Evolutionary conservation across 169 alveolate species (phyloP), one percentile per base, ranked within the genome.

Genomic region (Plasmodium coatneyi): DNA sequence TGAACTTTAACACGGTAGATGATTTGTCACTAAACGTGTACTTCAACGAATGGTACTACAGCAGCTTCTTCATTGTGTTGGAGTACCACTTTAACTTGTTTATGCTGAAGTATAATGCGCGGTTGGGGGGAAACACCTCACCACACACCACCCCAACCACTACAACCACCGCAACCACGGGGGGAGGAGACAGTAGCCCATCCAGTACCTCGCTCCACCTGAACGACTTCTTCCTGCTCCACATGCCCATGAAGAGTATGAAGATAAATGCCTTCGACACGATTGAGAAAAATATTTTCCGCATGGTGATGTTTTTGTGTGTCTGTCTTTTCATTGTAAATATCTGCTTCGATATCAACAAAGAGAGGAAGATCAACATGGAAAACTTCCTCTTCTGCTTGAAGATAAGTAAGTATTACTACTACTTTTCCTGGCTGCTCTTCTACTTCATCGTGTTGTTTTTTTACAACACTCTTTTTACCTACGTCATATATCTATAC

Each of bases 1-100:
- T 89, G 28, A 89, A 79, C 60, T 79, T 89, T 25, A 80, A 70
- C 66, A 84, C 94, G 1, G 60, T 89, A 1, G 94, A 89, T 76
- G 94, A 89, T 79, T 89, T 89, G 36, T 89, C 94, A 0, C 43
- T 80, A 66, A 80, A 79, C 52, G 49, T 79, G 6, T 79, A 56
- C n/a, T 78, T 89, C 28, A 89, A 89, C 74, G 94, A 89, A 28
- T 89, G 94, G 94, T 89, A 89, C 70, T 89, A 89, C 71, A 43
- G 70, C 5, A 89, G 94, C 30, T 89, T 89, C 43, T 89, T 89
- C 71, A 89, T 89, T 12, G 94, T 80, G 5, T 19, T 89, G 30
- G 94, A 89, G 71, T 89, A 79, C 39, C 82, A 89, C 41, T 89
- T 89, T 89, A 80, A 89, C 46, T 89, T 41, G 0, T 89, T 89